Conservation (phyloP, 2,329 filamentous ascomycete species). For the Didymellaceae sp. region DNA sequence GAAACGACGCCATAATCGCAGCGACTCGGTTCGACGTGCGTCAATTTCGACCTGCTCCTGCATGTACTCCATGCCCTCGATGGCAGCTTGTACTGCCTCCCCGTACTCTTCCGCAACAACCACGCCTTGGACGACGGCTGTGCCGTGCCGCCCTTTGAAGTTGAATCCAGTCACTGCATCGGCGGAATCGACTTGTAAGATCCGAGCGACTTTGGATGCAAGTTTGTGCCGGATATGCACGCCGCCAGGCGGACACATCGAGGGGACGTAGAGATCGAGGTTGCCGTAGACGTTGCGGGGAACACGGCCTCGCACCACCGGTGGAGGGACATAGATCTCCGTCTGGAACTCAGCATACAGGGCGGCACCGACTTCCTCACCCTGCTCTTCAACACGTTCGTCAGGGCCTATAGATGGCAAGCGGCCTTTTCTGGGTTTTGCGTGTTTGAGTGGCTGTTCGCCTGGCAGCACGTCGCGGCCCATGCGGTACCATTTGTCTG, state of each 20-base stretch:
- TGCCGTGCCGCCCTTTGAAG: slow-evolving; percentile 85
- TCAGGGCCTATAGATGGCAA: slow-evolving; percentile 35
- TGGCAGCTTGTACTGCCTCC: slow-evolving; percentile 74
- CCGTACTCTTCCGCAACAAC: slow-evolving; percentile 75
- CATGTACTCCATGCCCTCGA: slow-evolving; percentile 71
- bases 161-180: slow-evolving; percentile 89
- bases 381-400: slow-evolving; percentile 44
- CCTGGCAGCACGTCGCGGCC: slow-evolving; percentile 77
- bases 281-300: slow-evolving; percentile 68
- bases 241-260: slow-evolving; percentile 68
- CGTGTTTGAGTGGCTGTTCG: slow-evolving; percentile 82
- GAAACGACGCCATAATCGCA: slow-evolving; percentile 66
- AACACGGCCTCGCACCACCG: slow-evolving; percentile 75
- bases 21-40: slow-evolving; percentile 55
- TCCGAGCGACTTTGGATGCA: slow-evolving; percentile 73
- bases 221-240: slow-evolving; percentile 63
- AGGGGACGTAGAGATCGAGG: slow-evolving; percentile 67
- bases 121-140: slow-evolving; percentile 78
- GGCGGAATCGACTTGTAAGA: slow-evolving; percentile 83
- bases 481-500: slow-evolving; percentile 89
- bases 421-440: slow-evolving; percentile 45
- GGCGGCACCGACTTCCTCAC: slow-evolving; percentile 56
- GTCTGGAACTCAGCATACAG: slow-evolving; percentile 69
- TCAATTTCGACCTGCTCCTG: slow-evolving; percentile 68
- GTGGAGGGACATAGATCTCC: slow-evolving; percentile 74